Conservation (phyloP, 192 early-diverging fungal species). For the Helicostylum pulchrum region DNA sequence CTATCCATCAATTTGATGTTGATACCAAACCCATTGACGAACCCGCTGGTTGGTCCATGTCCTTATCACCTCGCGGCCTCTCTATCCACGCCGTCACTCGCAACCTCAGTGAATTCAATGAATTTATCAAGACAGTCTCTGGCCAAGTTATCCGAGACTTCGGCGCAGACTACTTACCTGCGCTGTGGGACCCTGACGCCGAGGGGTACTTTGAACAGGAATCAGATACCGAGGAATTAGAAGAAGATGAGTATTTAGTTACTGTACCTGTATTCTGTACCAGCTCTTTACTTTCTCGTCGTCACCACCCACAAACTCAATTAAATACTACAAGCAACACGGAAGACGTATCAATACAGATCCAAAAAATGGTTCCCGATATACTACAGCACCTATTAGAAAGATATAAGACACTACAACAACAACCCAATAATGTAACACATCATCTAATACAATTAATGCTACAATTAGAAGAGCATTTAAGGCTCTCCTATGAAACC, state of each 20-base stretch:
- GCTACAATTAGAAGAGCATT: conserved; percentile 1
- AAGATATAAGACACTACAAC: conserved; percentile 1
- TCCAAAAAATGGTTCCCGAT: not conserved
- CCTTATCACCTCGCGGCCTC: conserved; percentile 13
- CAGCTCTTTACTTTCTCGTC: not conserved
- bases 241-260: conserved; percentile 34
- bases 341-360: not conserved
- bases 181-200: conserved; percentile 9
- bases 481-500: not conserved
- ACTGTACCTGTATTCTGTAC: conserved; percentile 29
- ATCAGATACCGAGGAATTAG: conserved; percentile 27
- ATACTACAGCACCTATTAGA: not conserved
- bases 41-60: conserved; percentile 25
- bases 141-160: conserved; percentile 23
- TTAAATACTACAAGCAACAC: not conserved
- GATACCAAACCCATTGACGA: not conserved
- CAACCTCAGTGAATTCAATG: conserved; percentile 20
- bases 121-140: conserved; percentile 15
- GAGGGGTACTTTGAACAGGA: conserved; percentile 19
- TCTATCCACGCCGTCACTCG: conserved; percentile 22
- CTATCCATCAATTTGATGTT: not conserved
- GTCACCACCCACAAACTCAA: not conserved
- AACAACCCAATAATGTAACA: not conserved
- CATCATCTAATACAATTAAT: conserved; percentile 10
- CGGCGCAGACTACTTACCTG: conserved; percentile 15